These are phyloP conservation scores for Chlamydomonas eustigma DNA, from an alignment of 139 green algal species.

Conservation along the genomic window DNA sequence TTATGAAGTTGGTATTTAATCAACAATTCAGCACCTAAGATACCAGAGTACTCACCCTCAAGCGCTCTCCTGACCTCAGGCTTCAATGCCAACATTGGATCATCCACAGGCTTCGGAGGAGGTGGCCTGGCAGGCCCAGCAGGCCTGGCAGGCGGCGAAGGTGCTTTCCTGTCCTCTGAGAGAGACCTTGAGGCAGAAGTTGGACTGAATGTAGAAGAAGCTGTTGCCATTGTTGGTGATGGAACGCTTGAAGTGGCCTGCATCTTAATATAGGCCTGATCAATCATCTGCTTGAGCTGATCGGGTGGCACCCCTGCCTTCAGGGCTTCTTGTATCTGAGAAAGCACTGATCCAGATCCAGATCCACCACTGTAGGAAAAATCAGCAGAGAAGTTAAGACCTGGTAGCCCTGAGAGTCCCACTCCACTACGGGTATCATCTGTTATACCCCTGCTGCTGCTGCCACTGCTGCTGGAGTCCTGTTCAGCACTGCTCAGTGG, in stretches of 20 bases:
- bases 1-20: too few species aligned
- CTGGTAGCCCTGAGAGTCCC: too few species aligned
- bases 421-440: too few species aligned
- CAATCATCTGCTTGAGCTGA: constrained; percentile 13
- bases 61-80: constrained; percentile 7
- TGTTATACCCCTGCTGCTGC: not conserved
- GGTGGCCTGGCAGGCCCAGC: not conserved
- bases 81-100: constrained; percentile 2
- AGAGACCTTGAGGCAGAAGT: not conserved
- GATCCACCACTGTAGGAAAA: not conserved
- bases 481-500: not conserved
- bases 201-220: too few species aligned
- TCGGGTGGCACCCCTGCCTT: not conserved
- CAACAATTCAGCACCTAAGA: too few species aligned
- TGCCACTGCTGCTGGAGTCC: not conserved
- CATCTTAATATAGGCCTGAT: constrained; percentile 5
- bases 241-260: too few species aligned
- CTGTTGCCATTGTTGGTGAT: too few species aligned
- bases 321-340: constrained; percentile 8
- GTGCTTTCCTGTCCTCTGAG: not conserved
- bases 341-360: not conserved
- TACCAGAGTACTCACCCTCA: too few species aligned
- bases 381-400: too few species aligned
- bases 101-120: not conserved
- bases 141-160: not conserved